phyloP scores from a whole-genome alignment of 148 eudicot genomes.

The Bassia scoparia region DNA sequence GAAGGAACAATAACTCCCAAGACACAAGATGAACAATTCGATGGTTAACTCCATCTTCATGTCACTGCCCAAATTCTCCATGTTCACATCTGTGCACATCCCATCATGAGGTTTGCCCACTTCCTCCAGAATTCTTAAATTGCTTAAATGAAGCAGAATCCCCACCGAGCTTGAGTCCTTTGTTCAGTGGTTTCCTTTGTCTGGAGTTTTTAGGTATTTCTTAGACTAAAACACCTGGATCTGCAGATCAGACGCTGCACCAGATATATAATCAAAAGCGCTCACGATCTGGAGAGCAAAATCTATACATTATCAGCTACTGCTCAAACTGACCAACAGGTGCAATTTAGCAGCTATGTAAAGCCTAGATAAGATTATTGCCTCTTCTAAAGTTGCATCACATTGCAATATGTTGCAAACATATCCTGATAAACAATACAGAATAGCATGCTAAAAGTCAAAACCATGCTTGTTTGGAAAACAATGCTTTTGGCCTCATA shows the following conservation, averaged over 20 bases:
- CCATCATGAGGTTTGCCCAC: conserved; percentile 39
- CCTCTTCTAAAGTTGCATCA: background rate
- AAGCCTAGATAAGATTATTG: background rate
- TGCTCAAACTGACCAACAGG: background rate
- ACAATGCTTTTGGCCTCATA: background rate
- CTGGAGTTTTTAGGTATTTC: conserved; percentile 58
- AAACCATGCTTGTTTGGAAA: background rate
- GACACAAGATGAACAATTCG: conserved; percentile 39
- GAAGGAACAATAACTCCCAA: conserved; percentile 45
- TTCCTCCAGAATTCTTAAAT: conserved; percentile 38
- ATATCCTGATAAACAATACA: background rate
- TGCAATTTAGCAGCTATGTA: background rate
- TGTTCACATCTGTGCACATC: conserved; percentile 32
- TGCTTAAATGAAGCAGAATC: conserved; percentile 55
- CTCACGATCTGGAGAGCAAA: conserved; percentile 43
- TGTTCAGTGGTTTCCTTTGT: conserved; percentile 33
- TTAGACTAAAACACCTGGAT: conserved; percentile 88
- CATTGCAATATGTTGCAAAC: background rate
- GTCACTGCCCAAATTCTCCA: conserved; percentile 41
- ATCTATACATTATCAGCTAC: conserved; percentile 1
- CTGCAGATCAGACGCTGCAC: conserved; percentile 98
- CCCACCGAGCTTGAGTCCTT: conserved; percentile 50
- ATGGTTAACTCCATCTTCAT: conserved; percentile 31
- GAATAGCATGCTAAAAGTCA: background rate
- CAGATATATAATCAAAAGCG: conserved; percentile 75